Conservation (phyloP, 768 basidiomycete genomes). For the Pisolithus sp. region DNA sequence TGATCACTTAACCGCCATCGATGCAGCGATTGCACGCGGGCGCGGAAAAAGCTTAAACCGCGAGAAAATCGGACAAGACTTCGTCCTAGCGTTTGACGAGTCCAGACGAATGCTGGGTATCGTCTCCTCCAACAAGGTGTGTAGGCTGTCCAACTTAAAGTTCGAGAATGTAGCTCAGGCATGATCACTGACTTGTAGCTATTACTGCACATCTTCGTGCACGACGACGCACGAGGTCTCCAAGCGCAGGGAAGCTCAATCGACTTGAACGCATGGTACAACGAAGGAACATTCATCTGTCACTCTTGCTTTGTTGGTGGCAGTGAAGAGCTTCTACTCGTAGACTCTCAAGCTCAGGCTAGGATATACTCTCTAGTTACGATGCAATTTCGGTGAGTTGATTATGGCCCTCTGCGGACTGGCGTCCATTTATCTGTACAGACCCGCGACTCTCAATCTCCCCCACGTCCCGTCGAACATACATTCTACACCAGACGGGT, state of each 20-base stretch:
- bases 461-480: constrained; percentile 22
- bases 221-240: constrained; percentile 38
- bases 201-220: constrained; percentile 36
- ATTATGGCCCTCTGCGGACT: neutral
- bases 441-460: constrained; percentile 37
- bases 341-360: constrained; percentile 34
- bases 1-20: constrained; percentile 24
- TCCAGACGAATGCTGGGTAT: constrained; percentile 37
- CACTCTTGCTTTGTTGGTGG: constrained; percentile 37
- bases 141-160: neutral
- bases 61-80: constrained; percentile 35
- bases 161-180: neutral
- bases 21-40: constrained; percentile 20
- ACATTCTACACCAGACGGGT: constrained; percentile 42
- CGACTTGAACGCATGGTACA: constrained; percentile 38
- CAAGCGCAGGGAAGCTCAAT: constrained; percentile 33
- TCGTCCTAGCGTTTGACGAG: constrained; percentile 42
- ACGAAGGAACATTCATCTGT: constrained; percentile 20
- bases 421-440: constrained; percentile 11
- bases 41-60: constrained; percentile 27
- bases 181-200: constrained; percentile 11
- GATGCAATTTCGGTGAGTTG: constrained; percentile 40
- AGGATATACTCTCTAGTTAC: constrained; percentile 44
- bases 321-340: constrained; percentile 41
- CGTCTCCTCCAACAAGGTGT: constrained; percentile 34